Evolutionary conservation across 768 basidiomycete genomes (phyloP).

Genomic region (Boletellus emodensis): DNA sequence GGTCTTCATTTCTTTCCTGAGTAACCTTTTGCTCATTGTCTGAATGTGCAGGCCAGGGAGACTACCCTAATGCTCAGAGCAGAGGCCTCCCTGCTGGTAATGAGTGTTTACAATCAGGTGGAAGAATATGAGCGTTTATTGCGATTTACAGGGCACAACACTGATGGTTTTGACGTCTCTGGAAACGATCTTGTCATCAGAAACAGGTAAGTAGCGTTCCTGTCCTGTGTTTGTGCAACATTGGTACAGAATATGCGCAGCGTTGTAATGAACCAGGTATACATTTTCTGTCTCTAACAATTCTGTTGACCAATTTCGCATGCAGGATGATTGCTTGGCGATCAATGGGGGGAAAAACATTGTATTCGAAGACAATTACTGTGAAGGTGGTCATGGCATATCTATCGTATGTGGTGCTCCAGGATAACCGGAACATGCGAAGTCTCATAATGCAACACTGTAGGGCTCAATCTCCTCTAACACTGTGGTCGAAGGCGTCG

Average conservation of each 20-base stretch:
- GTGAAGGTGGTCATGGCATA: slow-evolving; percentile 61
- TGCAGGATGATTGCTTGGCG: slow-evolving; percentile 61
- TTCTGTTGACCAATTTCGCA: background rate
- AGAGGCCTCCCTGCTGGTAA: slow-evolving; percentile 45
- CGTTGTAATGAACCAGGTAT: slow-evolving; percentile 25
- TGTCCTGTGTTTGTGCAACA: background rate
- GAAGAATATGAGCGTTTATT: background rate
- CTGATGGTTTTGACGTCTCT: slow-evolving; percentile 47
- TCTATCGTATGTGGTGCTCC: slow-evolving; percentile 38
- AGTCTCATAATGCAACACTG: background rate
- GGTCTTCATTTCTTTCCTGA: slow-evolving; percentile 9
- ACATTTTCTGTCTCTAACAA: background rate
- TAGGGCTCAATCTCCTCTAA: slow-evolving; percentile 55
- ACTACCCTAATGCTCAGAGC: slow-evolving; percentile 49
- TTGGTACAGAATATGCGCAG: slow-evolving; percentile 8
- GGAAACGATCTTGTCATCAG: slow-evolving; percentile 36
- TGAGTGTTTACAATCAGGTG: background rate
- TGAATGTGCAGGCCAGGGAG: slow-evolving; percentile 44
- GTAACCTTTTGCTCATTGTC: background rate
- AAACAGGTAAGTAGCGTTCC: slow-evolving; percentile 10
- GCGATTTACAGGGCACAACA: slow-evolving; percentile 38
- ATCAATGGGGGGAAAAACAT: slow-evolving; percentile 44
- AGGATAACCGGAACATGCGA: background rate
- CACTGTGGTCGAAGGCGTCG: slow-evolving; percentile 43
- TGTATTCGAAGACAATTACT: slow-evolving; percentile 47